A percentile compares a stretch with the other conserved stretches of the same genome.
Evolutionary conservation across 1,284 basidiomycete genomes (phyloP).

Genomic region (Austropuccinia psidii): DNA sequence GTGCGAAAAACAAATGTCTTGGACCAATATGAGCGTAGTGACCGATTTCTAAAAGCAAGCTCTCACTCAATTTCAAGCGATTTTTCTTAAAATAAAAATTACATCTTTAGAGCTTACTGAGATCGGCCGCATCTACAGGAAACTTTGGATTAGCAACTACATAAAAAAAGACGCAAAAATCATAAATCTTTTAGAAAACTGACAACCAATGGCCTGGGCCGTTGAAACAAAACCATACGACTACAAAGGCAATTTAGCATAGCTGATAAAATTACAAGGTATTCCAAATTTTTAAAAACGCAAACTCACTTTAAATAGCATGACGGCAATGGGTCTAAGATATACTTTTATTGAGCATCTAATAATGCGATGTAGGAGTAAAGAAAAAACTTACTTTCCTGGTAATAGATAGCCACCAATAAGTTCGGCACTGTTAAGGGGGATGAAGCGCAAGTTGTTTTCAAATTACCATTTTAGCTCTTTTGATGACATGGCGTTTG

Average conservation of each 20-base stretch:
- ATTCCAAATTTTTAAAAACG: background rate
- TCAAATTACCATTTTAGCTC: background rate
- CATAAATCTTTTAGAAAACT: background rate
- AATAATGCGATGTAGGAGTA: background rate
- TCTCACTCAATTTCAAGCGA: background rate
- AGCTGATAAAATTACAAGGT: background rate
- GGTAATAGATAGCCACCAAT: constrained; percentile 30
- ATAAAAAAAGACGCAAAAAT: background rate
- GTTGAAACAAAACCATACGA: constrained; percentile 33
- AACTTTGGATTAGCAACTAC: background rate
- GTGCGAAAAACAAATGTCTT: constrained; percentile 30
- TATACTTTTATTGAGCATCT: background rate
- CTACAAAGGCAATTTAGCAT: background rate
- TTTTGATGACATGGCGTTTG: background rate
- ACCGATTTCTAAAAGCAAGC: constrained; percentile 21
- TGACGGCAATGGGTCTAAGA: constrained; percentile 27
- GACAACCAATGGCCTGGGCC: constrained; percentile 31
- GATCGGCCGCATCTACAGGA: constrained; percentile 25
- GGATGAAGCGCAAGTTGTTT: background rate
- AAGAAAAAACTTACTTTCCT: constrained; percentile 9
- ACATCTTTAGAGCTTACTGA: background rate
- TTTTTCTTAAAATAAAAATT: background rate
- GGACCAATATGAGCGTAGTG: constrained; percentile 31
- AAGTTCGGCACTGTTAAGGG: constrained; percentile 14
- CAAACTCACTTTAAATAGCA: constrained; percentile 30